Percentiles rank a stretch among this genome's conserved stretches.
These are phyloP conservation scores for Hericium erinaceus DNA, from an alignment of 768 basidiomycete species.

Conservation along the genomic window DNA sequence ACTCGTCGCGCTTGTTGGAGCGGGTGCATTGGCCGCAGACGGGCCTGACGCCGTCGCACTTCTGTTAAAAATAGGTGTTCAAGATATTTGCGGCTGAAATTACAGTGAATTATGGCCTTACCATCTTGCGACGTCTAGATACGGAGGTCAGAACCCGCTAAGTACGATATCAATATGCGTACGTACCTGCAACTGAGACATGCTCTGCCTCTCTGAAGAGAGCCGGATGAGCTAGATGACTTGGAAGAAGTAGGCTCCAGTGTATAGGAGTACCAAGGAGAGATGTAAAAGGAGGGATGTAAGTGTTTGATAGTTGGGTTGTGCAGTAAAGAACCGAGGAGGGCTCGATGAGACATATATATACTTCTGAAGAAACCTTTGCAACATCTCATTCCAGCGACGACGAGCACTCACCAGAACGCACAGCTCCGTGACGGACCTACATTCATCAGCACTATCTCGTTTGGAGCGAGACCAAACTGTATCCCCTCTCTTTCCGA, in stretches of 20 bases:
- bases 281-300: too few species aligned
- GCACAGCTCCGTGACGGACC: too few species aligned
- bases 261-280: too few species aligned
- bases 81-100: neutral
- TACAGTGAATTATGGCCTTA: neutral
- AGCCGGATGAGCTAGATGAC: slow-evolving; percentile 1
- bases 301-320: too few species aligned
- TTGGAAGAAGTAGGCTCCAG: neutral
- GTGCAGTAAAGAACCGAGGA: too few species aligned
- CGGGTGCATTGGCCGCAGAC: slow-evolving; percentile 53
- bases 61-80: slow-evolving; percentile 25
- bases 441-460: too few species aligned
- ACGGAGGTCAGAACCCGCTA: neutral
- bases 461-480: too few species aligned
- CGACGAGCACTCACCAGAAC: too few species aligned
- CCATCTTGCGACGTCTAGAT: slow-evolving; percentile 14
- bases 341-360: too few species aligned
- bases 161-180: neutral
- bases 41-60: slow-evolving; percentile 57
- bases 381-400: too few species aligned
- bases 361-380: too few species aligned
- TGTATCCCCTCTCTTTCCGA: too few species aligned
- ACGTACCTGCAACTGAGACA: slow-evolving; percentile 15
- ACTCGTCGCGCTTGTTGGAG: slow-evolving; percentile 54
- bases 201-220: slow-evolving; percentile 15